Evolutionary conservation across 306 rosid genomes (phyloP), one percentile per base, ranked within the genome.

Genomic region (Adenanthera pavonina): DNA sequence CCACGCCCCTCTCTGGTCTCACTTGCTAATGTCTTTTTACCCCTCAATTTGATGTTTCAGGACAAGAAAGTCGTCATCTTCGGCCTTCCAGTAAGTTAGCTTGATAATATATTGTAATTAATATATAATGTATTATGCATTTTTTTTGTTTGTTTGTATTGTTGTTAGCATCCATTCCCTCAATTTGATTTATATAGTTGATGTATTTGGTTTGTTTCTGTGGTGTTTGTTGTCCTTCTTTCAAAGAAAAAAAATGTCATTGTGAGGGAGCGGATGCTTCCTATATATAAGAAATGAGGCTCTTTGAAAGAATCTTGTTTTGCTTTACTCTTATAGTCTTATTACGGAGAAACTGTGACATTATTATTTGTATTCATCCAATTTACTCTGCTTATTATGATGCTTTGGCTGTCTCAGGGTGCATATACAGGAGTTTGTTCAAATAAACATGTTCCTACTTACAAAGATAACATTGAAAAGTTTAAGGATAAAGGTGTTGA

Each of bases 381-480:
- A 53, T 14, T 0, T 48, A 43, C 6, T 56, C 38, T 77, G 76
- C 44, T 70, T 47, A 13, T 46, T 54, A 41, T 78, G 66, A 15
- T 81, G 83, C 14, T 59, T 76, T 74, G 51, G 75, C 47, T 20
- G 19, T 74, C 66, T 84, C 85, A 95, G 99, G 99, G 99, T 84
- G 99, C 99, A 74, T 91, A 91, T 40, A 95, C 97, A 0, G 97
- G 99, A 65, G 99, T 95, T 76, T 95, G 99, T 85, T 91, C 99
- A 44, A 80, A 60, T 86, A 90, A 91, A 88, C 99, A 95, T 79
- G 97, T 95, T 49, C 97, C 99, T 57, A 44, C 95, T 81, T 95
- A 93, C 93, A 93, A 86, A 85, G 89, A 90, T 51, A 93, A 85
- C 53, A 75, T 88, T 76, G 93, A 89, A 9, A 91, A 93, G 84